These are phyloP conservation scores for Diaporthe sp. DNA, from an alignment of 2,329 filamentous ascomycete genomes.

Conservation along the genomic window DNA sequence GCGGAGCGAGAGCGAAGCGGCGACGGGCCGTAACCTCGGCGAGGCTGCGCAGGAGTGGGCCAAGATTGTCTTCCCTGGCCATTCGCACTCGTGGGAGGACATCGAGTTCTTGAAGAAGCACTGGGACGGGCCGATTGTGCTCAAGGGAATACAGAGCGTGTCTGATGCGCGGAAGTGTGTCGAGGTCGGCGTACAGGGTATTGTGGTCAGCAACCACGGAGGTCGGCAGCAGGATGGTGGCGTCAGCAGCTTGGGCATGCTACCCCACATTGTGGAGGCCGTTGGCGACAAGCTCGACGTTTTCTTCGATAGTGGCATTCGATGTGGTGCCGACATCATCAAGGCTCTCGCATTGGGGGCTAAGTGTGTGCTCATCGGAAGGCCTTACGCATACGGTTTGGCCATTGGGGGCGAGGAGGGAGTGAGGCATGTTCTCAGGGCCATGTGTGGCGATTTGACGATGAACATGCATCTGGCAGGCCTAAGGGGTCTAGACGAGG, in stretches of 20 bases:
- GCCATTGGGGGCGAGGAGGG: conserved; percentile 37
- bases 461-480: conserved; percentile 37
- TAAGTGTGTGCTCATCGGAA: conserved; percentile 72
- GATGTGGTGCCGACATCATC: conserved; percentile 75
- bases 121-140: conserved; percentile 67
- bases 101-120: conserved; percentile 73
- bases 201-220: conserved; percentile 79
- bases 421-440: conserved; percentile 34
- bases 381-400: conserved; percentile 46
- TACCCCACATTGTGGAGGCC: conserved; percentile 53
- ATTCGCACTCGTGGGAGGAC: conserved; percentile 72
- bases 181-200: conserved; percentile 72
- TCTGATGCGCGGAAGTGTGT: conserved; percentile 72
- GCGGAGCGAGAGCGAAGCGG: conserved; percentile 53
- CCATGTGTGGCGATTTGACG: conserved; percentile 36
- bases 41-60: conserved; percentile 67
- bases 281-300: conserved; percentile 73
- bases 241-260: conserved; percentile 34
- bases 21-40: conserved; percentile 62
- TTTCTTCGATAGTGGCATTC: conserved; percentile 74
- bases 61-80: conserved; percentile 69
- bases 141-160: conserved; percentile 79
- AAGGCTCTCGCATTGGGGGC: conserved; percentile 76
- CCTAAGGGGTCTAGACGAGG: conserved; percentile 27
- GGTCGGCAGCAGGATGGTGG: conserved; percentile 52